These are phyloP conservation scores for Colletotrichum euphorbiae DNA, from an alignment of 2,329 filamentous ascomycete genomes.

Conservation along the genomic window DNA sequence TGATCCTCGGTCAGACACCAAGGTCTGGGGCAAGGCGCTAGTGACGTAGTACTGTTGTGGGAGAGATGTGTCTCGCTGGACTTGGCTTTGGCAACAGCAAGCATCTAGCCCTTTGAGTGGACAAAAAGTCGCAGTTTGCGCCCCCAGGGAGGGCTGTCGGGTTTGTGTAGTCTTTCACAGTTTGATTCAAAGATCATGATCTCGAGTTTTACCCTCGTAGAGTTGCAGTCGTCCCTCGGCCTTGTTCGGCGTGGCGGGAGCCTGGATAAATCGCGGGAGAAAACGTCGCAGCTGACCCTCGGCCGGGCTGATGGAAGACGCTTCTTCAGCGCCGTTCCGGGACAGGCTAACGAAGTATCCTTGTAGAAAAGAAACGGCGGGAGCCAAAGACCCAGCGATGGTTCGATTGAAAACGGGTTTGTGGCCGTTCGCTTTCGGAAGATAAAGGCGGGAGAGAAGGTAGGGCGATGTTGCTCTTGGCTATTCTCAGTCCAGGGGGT, in stretches of 20 bases:
- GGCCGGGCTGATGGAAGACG: constrained; percentile 13
- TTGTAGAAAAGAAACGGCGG: neutral
- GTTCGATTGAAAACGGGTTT: constrained; percentile 11
- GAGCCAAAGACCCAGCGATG: neutral
- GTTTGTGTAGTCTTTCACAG: constrained; percentile 18
- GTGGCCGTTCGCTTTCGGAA: constrained; percentile 21
- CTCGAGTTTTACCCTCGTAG: constrained; percentile 13
- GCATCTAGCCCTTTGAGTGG: constrained; percentile 5
- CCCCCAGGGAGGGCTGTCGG: constrained; percentile 1
- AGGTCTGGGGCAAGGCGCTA: neutral
- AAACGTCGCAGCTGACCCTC: neutral
- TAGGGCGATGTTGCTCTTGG: constrained; percentile 10
- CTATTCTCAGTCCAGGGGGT: neutral
- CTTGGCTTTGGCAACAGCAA: constrained; percentile 8
- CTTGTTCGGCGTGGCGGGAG: constrained; percentile 20
- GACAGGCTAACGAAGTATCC: neutral
- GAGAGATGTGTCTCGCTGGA: constrained; percentile 3
- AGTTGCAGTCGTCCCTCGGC: constrained; percentile 25
- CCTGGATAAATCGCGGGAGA: constrained; percentile 10
- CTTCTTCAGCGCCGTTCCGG: neutral
- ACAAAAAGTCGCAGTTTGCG: neutral
- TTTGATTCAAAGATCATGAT: constrained; percentile 30
- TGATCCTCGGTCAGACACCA: constrained; percentile 18
- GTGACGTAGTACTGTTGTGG: neutral
- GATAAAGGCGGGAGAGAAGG: constrained; percentile 15